Conservation (phyloP, 2,329 filamentous ascomycete genomes). For the Lasiodiplodia theobromae region DNA sequence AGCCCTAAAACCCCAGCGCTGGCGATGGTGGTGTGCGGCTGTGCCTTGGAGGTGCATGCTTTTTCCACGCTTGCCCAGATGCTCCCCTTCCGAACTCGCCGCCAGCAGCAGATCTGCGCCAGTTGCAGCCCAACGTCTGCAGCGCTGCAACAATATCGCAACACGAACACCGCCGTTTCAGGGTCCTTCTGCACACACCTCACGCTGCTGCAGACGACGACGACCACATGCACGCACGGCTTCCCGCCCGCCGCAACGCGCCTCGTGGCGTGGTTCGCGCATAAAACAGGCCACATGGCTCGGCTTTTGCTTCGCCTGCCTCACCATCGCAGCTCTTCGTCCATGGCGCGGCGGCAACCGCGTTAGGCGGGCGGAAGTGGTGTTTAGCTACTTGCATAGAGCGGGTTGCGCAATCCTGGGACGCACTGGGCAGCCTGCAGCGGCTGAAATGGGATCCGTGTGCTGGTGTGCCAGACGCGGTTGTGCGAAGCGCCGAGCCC, state of each 20-base stretch:
- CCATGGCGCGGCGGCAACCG: slow-evolving; percentile 12
- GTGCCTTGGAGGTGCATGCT: neutral
- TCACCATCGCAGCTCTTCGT: slow-evolving; percentile 1
- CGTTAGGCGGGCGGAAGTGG: slow-evolving; percentile 9
- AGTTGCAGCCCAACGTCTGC: slow-evolving; percentile 24
- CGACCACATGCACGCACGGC: slow-evolving; percentile 5
- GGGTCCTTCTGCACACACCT: slow-evolving; percentile 1
- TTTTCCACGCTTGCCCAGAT: slow-evolving; percentile 13
- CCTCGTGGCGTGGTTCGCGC: slow-evolving; percentile 12
- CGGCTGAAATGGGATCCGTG: slow-evolving; percentile 11
- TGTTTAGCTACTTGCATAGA: slow-evolving; percentile 25
- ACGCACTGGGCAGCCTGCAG: slow-evolving; percentile 23
- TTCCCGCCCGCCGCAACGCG: neutral
- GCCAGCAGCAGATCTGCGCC: slow-evolving; percentile 22
- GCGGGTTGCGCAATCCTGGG: slow-evolving; percentile 26
- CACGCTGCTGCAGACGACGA: slow-evolving; percentile 8
- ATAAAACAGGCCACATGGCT: slow-evolving; percentile 14
- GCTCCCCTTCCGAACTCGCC: slow-evolving; percentile 16
- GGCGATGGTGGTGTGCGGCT: neutral
- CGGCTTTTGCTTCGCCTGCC: slow-evolving; percentile 13
- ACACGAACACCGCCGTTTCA: slow-evolving; percentile 29
- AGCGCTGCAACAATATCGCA: slow-evolving; percentile 25
- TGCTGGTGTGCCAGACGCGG: slow-evolving; percentile 9
- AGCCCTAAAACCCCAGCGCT: slow-evolving; percentile 12
- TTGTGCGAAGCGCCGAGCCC: slow-evolving; percentile 20